phyloP scores from a whole-genome alignment of 2,329 filamentous ascomycete genomes.

The Neopestalotiopsis clavispora region DNA sequence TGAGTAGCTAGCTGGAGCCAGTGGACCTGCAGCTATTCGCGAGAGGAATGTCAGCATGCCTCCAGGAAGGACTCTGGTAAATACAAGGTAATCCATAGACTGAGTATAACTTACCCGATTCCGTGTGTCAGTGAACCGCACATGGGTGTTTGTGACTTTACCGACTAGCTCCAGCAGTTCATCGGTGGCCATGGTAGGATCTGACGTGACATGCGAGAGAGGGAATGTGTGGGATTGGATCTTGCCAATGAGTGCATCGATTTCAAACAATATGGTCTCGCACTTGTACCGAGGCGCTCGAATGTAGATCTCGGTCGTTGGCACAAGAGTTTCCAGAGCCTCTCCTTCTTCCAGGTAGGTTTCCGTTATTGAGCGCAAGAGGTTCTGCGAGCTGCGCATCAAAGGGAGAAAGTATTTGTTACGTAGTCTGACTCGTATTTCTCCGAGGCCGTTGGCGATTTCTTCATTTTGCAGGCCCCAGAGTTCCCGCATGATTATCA shows the following conservation, averaged over 20 bases:
- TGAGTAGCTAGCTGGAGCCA: conserved; percentile 43
- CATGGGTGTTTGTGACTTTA: conserved; percentile 39
- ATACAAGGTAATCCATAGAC: background rate
- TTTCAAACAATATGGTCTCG: conserved; percentile 39
- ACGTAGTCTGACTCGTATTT: conserved; percentile 43
- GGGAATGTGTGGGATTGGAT: conserved; percentile 30
- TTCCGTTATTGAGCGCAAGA: conserved; percentile 37
- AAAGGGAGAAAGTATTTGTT: conserved; percentile 49
- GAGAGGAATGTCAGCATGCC: conserved; percentile 16
- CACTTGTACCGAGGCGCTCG: conserved; percentile 40
- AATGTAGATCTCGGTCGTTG: conserved; percentile 37
- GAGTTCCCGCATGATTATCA: conserved; percentile 50
- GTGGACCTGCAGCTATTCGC: conserved; percentile 39
- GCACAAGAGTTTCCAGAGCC: conserved; percentile 41
- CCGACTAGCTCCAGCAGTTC: conserved; percentile 41
- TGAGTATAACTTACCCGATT: conserved; percentile 28
- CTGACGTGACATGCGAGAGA: conserved; percentile 27
- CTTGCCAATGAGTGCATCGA: conserved; percentile 36
- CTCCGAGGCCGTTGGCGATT: conserved; percentile 47
- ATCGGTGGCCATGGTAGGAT: conserved; percentile 22
- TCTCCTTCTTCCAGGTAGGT: conserved; percentile 39
- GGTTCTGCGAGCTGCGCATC: conserved; percentile 43
- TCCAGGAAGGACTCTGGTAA: background rate
- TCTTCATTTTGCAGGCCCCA: conserved; percentile 58
- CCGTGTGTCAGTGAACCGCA: conserved; percentile 24